These are phyloP conservation scores for Daldinia childiae DNA, from an alignment of 495 filamentous ascomycete species.

Conservation along the genomic window DNA sequence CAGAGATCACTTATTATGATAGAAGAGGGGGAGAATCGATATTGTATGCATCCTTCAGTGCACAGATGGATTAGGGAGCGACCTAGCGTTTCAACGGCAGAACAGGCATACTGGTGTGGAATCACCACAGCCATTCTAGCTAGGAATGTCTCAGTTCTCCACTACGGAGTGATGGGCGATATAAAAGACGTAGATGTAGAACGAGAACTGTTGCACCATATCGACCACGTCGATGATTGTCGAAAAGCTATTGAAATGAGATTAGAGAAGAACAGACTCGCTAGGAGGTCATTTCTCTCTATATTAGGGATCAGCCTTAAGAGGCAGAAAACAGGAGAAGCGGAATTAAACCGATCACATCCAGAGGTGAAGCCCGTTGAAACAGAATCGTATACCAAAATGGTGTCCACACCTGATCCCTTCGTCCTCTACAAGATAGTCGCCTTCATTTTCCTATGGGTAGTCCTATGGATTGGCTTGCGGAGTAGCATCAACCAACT, in stretches of 20 bases:
- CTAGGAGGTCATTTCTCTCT: background rate
- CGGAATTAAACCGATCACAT: too few species aligned
- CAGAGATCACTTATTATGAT: background rate
- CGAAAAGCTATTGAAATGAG: background rate
- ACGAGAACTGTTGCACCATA: background rate
- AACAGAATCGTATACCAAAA: too few species aligned
- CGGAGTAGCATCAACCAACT: too few species aligned
- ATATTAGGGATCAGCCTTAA: background rate
- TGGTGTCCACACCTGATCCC: background rate
- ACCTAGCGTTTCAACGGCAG: background rate
- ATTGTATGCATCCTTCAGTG: background rate
- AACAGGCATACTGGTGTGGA: background rate
- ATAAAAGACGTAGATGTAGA: background rate
- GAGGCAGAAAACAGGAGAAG: background rate
- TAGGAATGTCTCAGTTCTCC: background rate
- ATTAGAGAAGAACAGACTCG: background rate
- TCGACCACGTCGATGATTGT: background rate
- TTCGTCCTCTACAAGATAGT: too few species aligned
- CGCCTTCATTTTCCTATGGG: too few species aligned
- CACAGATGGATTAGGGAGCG: background rate
- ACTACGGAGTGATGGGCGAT: background rate
- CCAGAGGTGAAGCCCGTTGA: too few species aligned
- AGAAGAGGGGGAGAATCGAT: background rate
- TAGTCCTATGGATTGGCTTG: too few species aligned
- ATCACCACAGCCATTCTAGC: background rate